A percentile compares a stretch with the other conserved stretches of the same genome.
These are phyloP conservation scores for Beta macrorhiza DNA, from an alignment of 179 eudicot species.

Conservation along the genomic window DNA sequence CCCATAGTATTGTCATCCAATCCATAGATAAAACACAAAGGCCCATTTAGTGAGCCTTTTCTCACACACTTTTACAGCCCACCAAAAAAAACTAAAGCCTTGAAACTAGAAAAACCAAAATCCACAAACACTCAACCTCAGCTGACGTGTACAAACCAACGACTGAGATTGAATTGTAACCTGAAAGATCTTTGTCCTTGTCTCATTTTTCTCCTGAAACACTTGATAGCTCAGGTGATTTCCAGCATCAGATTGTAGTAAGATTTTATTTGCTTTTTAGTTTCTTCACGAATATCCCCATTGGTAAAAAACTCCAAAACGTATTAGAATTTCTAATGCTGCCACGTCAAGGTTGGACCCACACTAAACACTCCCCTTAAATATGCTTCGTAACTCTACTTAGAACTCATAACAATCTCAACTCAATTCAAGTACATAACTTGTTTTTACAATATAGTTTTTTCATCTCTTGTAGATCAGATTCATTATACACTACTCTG, in stretches of 20 bases:
- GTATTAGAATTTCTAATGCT: constrained; percentile 4
- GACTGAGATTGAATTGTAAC: not conserved
- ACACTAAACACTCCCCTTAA: constrained; percentile 6
- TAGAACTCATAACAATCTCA: not conserved
- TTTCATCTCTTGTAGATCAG: not conserved
- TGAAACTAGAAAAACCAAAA: not conserved
- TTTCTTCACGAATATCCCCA: not conserved
- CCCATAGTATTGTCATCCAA: not conserved
- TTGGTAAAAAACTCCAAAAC: constrained; percentile 15
- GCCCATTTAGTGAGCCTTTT: not conserved
- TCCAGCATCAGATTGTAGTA: not conserved
- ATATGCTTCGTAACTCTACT: constrained; percentile 3
- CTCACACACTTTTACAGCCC: not conserved
- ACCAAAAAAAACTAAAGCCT: not conserved
- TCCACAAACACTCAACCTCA: not conserved
- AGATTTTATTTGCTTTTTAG: not conserved
- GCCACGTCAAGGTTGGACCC: not conserved
- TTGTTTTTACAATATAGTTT: not conserved
- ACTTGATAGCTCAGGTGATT: not conserved
- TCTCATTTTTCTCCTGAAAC: not conserved
- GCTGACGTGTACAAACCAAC: not conserved
- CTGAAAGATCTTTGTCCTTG: not conserved
- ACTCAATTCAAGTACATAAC: constrained; percentile 7
- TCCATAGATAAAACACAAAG: not conserved
- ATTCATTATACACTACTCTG: not conserved